phyloP scores from a whole-genome alignment of 192 early-diverging fungal species.

The Entophlyctis helioformis region DNA sequence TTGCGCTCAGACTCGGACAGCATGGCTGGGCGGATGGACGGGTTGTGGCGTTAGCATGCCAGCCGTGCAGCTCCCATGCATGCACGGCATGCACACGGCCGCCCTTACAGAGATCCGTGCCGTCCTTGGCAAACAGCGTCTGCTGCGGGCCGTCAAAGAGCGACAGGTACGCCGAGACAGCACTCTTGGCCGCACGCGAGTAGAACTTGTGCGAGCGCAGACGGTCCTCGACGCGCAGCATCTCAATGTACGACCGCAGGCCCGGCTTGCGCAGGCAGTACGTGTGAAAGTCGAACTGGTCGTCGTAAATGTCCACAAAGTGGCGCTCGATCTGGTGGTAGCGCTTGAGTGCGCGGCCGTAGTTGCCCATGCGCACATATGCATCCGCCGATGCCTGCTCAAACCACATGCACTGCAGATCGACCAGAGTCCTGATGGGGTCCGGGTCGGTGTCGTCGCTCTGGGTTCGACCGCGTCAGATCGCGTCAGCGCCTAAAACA shows the following conservation, averaged over 20 bases:
- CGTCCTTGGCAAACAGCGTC: too few species aligned
- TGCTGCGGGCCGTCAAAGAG: conserved; percentile 44
- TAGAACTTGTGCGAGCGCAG: conserved; percentile 61
- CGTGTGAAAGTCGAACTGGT: conserved; percentile 93
- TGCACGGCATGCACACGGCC: too few species aligned
- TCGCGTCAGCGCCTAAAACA: too few species aligned
- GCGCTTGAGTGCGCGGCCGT: conserved; percentile 77
- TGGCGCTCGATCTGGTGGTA: conserved; percentile 71
- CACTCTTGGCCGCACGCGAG: conserved; percentile 59
- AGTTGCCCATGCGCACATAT: conserved; percentile 50
- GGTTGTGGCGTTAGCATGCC: too few species aligned
- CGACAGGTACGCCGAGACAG: conserved; percentile 48
- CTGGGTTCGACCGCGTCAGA: too few species aligned
- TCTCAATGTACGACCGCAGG: conserved; percentile 70
- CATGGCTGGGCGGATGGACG: too few species aligned
- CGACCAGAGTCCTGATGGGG: conserved; percentile 66
- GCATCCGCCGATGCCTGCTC: conserved; percentile 63
- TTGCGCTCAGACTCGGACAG: conserved; percentile 65
- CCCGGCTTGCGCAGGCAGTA: conserved; percentile 87
- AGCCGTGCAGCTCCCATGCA: too few species aligned
- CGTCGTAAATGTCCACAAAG: conserved; percentile 76
- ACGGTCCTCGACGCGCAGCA: conserved; percentile 68
- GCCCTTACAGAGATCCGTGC: too few species aligned
- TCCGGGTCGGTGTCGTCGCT: conserved; percentile 43
- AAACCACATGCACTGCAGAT: conserved; percentile 93